Percentiles rank a stretch among this genome's conserved stretches.
Evolutionary conservation across 2,329 filamentous ascomycete genomes (phyloP).

Genomic region (Alternaria dauci): DNA sequence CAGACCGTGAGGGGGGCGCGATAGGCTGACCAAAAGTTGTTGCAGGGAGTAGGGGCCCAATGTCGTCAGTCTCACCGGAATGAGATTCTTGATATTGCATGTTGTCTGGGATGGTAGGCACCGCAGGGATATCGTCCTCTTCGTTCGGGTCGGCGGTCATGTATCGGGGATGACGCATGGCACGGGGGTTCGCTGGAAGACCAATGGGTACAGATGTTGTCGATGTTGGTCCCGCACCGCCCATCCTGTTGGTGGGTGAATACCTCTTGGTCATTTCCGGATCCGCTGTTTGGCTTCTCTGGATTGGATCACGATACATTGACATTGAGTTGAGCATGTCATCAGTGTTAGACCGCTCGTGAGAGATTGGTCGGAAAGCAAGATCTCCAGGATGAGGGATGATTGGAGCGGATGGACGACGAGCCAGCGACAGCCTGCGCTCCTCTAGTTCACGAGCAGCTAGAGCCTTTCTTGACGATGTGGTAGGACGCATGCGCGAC

Average conservation of each 20-base stretch:
- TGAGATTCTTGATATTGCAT: slow-evolving; percentile 39
- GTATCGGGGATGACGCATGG: slow-evolving; percentile 83
- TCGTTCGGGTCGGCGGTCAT: slow-evolving; percentile 64
- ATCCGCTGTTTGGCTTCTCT: slow-evolving; percentile 72
- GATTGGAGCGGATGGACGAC: slow-evolving; percentile 78
- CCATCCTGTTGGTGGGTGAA: slow-evolving; percentile 43
- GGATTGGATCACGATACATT: slow-evolving; percentile 50
- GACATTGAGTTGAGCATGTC: slow-evolving; percentile 52
- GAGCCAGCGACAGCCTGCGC: slow-evolving; percentile 77
- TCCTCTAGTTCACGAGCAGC: slow-evolving; percentile 85
- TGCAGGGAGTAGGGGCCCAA: slow-evolving; percentile 58
- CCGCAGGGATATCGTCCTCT: slow-evolving; percentile 60
- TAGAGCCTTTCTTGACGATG: slow-evolving; percentile 54
- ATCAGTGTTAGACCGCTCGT: slow-evolving; percentile 49
- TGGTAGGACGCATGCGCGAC: slow-evolving; percentile 33
- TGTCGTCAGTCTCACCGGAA: slow-evolving; percentile 50
- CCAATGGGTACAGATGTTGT: slow-evolving; percentile 70
- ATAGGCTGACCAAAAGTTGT: slow-evolving; percentile 57
- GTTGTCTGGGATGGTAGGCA: slow-evolving; percentile 65
- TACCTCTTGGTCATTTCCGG: slow-evolving; percentile 58
- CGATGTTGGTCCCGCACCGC: slow-evolving; percentile 50
- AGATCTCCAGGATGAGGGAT: slow-evolving; percentile 77
- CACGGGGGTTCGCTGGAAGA: slow-evolving; percentile 88
- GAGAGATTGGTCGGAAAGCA: slow-evolving; percentile 42
- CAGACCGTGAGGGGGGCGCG: slow-evolving; percentile 50